Conservation (phyloP, 2,329 filamentous ascomycete genomes). For the Colletotrichum sp. region DNA sequence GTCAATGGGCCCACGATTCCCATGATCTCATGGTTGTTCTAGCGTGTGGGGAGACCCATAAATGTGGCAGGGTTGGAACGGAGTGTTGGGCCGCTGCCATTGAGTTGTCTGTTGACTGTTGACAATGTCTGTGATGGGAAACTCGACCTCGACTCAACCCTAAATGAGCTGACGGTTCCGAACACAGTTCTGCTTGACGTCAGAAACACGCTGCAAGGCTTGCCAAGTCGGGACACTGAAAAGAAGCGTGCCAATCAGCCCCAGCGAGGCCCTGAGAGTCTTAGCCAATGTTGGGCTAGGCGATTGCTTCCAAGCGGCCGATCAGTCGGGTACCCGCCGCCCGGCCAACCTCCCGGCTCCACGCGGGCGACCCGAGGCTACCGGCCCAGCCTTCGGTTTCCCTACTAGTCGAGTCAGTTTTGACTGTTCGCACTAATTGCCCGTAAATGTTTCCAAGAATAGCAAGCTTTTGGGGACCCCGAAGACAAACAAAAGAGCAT, state of each 20-base stretch:
- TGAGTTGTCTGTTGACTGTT: not conserved
- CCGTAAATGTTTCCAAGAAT: not conserved
- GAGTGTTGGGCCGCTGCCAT: not conserved
- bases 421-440: not conserved
- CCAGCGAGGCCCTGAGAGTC: not conserved
- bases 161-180: not conserved
- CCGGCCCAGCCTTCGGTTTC: not conserved
- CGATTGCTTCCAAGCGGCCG: not conserved
- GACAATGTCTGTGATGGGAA: not conserved
- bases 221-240: not conserved
- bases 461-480: not conserved
- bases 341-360: conserved; percentile 5
- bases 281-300: not conserved
- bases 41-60: not conserved
- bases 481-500: not conserved
- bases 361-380: not conserved
- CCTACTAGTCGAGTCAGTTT: not conserved
- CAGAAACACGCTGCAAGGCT: not conserved
- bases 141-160: not conserved
- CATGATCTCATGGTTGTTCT: conserved; percentile 10
- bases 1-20: not conserved
- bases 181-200: not conserved
- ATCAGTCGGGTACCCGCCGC: not conserved
- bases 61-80: not conserved
- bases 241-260: not conserved